Base-by-base conservation (phyloP, 2,329 filamentous ascomycete species). In the Aspergillus carbonarius region DNA sequence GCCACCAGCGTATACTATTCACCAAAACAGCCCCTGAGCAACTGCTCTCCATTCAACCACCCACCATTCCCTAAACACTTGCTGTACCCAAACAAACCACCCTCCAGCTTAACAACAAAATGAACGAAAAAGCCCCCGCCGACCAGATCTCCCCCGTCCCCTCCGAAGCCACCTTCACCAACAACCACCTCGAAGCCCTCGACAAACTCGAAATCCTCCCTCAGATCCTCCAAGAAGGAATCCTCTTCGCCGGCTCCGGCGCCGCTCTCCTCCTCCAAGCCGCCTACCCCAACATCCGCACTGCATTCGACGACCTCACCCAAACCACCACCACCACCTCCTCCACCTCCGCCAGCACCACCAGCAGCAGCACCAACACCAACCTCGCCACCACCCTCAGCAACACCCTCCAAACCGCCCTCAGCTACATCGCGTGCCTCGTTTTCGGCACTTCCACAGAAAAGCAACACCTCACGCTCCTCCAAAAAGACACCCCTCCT, bases 191-290 rank as follows among this genome's bases (percentile, higher is more conserved):
- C 2, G 65, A 72, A 23, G 66, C 66, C 35, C 69, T 74, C 8
- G 69, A 72, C 10, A 65, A 72, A 27, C 64, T 74, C 37, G 68
- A 73, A 44, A 68, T 74, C 34, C 66, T 74, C 5, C 73, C 73
- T 7, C 70, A 73, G 25, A 74, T 75, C 32, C 68, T 74, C 1
- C 67, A 68, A 50, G 72, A 75, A 54, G 73, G 73, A 3, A 73
- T 74, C 25, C 56, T 74, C 46, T 72, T 75, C 49, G 69, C 72
- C 0, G 73, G 71, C n/a, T 68, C 69, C 0, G 72, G 72, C 2
- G 69, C 72, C 8, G 68, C 72, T 2, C 63, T 75, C 4, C 65
- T 75, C 4, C 65, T 75, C 1, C 72, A 74, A 60, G 73, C 73
- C 30, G 70, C 73, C 4, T 58, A 70, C 25, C 72, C 70, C 17